Base-by-base conservation (phyloP, 495 filamentous ascomycete species). In the Penicilliopsis zonata region DNA sequence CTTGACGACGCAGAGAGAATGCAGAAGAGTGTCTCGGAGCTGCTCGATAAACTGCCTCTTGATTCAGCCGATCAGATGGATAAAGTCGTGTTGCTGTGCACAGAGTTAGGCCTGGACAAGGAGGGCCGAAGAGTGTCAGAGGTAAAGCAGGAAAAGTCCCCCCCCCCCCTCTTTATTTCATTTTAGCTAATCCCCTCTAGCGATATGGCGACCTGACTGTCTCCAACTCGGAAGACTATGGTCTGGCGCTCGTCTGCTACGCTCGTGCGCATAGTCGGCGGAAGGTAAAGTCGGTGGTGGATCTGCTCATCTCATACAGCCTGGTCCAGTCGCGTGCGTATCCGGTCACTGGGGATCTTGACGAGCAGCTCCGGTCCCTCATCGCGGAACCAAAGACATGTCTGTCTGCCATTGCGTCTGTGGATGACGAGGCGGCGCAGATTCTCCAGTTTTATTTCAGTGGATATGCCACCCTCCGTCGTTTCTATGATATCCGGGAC, bases 401-500 rank as follows among this genome's bases (percentile, higher is more conserved):
- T 8, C 64, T 93, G 18, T 69, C 73, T 18, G 52, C 69, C 10
- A 69, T 82, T 30, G 76, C 79, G 1, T 57, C 64, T 18, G 55
- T 70, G 12, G 85, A 93, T 49, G 59, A 72, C 21, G 79, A 85
- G 42, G 86, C 82, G 7, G 86, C 86, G 14, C 66, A 75, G 34
- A 72, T 90, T 7, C 63, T 95, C 2, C 80, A 82, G 30, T 78
- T 73, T 37, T 76, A 84, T 47, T 70, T 93, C n/a, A 86, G 79
- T 48, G 87, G 87, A 20, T 95, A 94, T 44, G 87, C 85, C 20
- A 86, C 80, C 1, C 63, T 95, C 4, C 74, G 86, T 10, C 77
- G 77, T 40, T 94, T 86, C 57, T 95, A 92, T 52, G 78, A 86
- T 41, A 70, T 84, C 23, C 75, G 87, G 28, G 86, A 95, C 40